Base-by-base conservation (phyloP, 768 basidiomycete genomes). In the Lactarius indigo region DNA sequence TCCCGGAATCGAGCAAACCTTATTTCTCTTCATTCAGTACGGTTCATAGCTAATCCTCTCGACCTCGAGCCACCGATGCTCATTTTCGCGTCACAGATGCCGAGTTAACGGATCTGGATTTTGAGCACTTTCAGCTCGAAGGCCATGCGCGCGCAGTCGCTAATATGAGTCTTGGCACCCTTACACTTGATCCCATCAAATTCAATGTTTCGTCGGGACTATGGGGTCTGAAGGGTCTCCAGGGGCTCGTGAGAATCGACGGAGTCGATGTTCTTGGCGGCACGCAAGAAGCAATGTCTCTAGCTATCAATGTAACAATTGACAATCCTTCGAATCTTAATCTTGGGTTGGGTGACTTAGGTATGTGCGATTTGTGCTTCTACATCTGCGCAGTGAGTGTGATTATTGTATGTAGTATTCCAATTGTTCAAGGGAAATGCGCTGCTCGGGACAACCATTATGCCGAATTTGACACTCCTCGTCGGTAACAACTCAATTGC, bases 121-220 rank as follows among this genome's bases (percentile, higher is more conserved):
- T 64, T n/a, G 79, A 81, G 37, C 75, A 81, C 12, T 90, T 91
- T 75, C 77, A 78, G 47, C 79, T 91, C 42, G 76, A 85, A 55
- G 89, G 89, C 39, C 78, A 81, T 67, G 85, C 88, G 61, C 78
- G 79, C 23, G 84, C 89, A 4, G 75, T 88, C 10, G 85, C 88
- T 26, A 86, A 81, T 68, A 81, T 81, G 72, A 84, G 82, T 72
- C 79, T 90, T 61, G 89, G 89, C 44, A 79, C 83, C 70, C 84
- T 91, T 64, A 85, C 83, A n/a, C 80, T 91, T 9, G 83, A 88
- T 73, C 82, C 87, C 6, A 90, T 91, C 74, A 84, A 84, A 64
- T 87, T 91, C 73, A 85, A 90, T 68, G 89, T 90, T 3, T 79
- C 87, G 8, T 85, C 87, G 5, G 79, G 77, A 18, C 75, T 91